Evolutionary conservation across 257 asterid genomes (phyloP), one percentile per base, ranked within the genome.

Genomic region (Solanum virginianum): DNA sequence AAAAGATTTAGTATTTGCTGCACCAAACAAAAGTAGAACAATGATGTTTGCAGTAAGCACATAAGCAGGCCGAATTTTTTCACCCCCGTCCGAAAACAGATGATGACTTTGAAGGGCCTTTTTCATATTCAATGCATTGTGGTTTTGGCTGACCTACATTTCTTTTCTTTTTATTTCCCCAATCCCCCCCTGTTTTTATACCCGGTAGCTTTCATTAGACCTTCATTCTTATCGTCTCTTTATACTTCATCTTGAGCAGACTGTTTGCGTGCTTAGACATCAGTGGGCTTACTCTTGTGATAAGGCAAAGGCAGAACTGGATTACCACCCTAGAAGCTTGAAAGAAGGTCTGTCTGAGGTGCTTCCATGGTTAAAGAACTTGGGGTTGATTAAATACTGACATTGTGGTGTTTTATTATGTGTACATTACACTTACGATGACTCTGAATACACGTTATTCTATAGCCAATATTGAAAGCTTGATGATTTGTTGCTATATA

Each of bases 281-380:
- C 95, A 92, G 82, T 96, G 98, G 98, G 98, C 98, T 32, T 96
- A 93, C 90, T 89, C 87, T 16, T 96, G 95, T 82, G 95, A 92
- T 69, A 96, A 96, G 93, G 98, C 99, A 14, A 94, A 90, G 88
- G 77, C 66, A 72, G 98, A 94, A 91, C 90, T 93, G 92, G 97
- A 88, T 82, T 96, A 96, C 86, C 82, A 89, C 53, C 98, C 99
- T 11, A 90, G 98, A 90, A 92, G 94, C 90, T 85, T 96, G 92
- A 90, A 85, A 86, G 94, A 93, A 85, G 99, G 99, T 66, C 90
- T 94, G 32, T 57, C 89, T 0, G 99, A 96, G 90, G 89, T 96
- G 88, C 95, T 96, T 74, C 94, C 97, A 26, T 96, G 99, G 99
- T 84, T 96, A 80, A 96, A 92, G 92, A 90, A 89, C 87, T 87